Percentiles rank a stretch among this genome's conserved stretches.
phyloP scores from a whole-genome alignment of 345 rosid genomes.

The Gossypium stocksii region DNA sequence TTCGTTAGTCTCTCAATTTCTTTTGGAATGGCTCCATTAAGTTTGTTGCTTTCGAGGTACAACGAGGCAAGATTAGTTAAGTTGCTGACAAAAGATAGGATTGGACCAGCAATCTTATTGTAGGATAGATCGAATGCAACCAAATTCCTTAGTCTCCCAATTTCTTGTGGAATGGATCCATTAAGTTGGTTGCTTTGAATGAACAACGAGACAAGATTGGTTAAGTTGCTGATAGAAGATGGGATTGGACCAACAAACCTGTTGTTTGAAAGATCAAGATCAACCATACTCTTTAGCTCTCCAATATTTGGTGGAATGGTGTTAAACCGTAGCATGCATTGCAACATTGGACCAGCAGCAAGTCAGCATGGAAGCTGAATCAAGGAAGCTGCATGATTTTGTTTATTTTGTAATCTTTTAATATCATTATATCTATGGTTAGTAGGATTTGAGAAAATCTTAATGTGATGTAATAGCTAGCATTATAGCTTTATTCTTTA shows the following conservation, averaged over 20 bases:
- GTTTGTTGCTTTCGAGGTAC: accelerated
- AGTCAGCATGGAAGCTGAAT: too few species aligned
- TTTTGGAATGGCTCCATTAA: neutral
- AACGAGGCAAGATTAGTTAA: neutral
- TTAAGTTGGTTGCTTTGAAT: neutral
- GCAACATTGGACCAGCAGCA: too few species aligned
- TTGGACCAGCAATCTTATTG: neutral
- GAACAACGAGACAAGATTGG: neutral
- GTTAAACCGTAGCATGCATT: too few species aligned
- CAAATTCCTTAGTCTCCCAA: neutral
- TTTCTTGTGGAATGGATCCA: neutral
- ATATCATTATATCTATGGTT: too few species aligned
- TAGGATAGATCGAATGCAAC: neutral
- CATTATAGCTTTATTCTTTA: too few species aligned
- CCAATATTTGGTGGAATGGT: neutral
- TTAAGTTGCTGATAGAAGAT: neutral
- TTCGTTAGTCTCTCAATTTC: too few species aligned
- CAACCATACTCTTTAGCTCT: neutral
- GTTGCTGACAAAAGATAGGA: neutral
- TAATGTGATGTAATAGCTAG: too few species aligned
- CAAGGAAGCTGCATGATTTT: too few species aligned
- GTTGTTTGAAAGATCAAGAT: neutral
- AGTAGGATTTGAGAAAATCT: too few species aligned
- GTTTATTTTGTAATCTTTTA: too few species aligned
- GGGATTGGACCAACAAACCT: neutral